Evolutionary conservation across 2,329 filamentous ascomycete genomes (phyloP), one percentile per base, ranked within the genome.

Genomic region (Diaporthe destruens): DNA sequence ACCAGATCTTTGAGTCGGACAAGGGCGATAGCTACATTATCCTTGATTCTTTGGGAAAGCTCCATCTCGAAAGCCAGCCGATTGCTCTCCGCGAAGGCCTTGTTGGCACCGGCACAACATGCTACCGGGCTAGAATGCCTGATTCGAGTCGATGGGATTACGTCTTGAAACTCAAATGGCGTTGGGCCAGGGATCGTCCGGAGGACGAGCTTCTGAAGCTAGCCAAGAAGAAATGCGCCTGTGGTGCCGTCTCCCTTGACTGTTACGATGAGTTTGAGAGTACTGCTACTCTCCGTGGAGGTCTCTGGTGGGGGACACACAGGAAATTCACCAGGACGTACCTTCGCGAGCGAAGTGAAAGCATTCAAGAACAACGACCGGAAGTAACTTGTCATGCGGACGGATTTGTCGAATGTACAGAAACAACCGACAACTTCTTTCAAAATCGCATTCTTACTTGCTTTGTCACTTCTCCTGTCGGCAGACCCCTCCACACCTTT

Each of bases 191-290:
- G 42, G 42, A 44, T 4, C 18, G 42, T 44, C 75, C 78, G 1
- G 81, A 83, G 72, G 76, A 80, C 32, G 78, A 82, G 75, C 76
- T 82, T 71, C 75, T 82, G 29, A 77, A 72, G 47, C 59, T 80
- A 61, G 78, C 75, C 25, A 75, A 77, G 67, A 36, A 80, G 65
- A 80, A 77, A 75, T 51, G 73, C 36, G 78, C 76, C 44, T 79
- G 77, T 75, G 80, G 78, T 63, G 76, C 76, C 36, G 36, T 63
- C 25, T 32, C 57, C 39, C 57, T 63, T 63, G 18, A 63, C n/a
- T 34, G 23, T 49, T 32, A 63, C 39, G 14, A 63, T 14, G 57
- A 63, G 34, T n/a, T 63, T 49, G 57, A 63, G 34, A 63, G 57
- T 7, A 63, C 42, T 25, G 42, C 18, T 32, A 49, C 47, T 47